Percentiles rank a stretch among this genome's conserved stretches.
phyloP scores from a whole-genome alignment of 805 yeast genomes.

The Wickerhamomyces hampshirensis region DNA sequence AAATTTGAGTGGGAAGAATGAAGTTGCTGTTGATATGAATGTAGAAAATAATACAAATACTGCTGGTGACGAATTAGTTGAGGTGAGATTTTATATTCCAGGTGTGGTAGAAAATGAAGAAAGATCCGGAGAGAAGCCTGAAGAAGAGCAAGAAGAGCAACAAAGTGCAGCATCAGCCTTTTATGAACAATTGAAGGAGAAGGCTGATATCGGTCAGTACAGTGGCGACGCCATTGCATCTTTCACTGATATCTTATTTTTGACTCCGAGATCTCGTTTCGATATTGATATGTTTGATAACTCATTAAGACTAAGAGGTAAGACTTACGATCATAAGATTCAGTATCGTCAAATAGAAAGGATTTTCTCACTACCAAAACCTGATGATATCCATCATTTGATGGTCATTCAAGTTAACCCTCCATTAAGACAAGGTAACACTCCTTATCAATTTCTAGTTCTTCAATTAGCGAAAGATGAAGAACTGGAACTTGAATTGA shows the following conservation, averaged over 20 bases:
- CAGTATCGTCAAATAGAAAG: slow-evolving; percentile 88
- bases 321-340: slow-evolving; percentile 94
- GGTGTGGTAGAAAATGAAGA: slow-evolving; percentile 57
- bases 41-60: slow-evolving; percentile 46
- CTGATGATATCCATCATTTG: slow-evolving; percentile 88
- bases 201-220: slow-evolving; percentile 90
- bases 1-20: slow-evolving; percentile 86
- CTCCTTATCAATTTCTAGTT: slow-evolving; percentile 88
- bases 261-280: slow-evolving; percentile 98
- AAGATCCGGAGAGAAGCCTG: slow-evolving; percentile 30
- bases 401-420: slow-evolving; percentile 91
- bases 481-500: slow-evolving; percentile 84
- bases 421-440: slow-evolving; percentile 97
- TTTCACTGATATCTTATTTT: slow-evolving; percentile 82
- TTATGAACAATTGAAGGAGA: slow-evolving; percentile 86
- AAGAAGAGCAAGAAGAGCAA: slow-evolving; percentile 37
- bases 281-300: slow-evolving; percentile 91
- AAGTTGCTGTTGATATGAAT: slow-evolving; percentile 85
- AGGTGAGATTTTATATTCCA: slow-evolving; percentile 88
- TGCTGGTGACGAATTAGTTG: slow-evolving; percentile 95
- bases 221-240: slow-evolving; percentile 95
- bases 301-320: slow-evolving; percentile 89
- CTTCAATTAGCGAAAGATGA: slow-evolving; percentile 88
- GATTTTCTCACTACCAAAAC: slow-evolving; percentile 87
- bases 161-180: slow-evolving; percentile 77